Percentiles rank a stretch among this genome's conserved stretches.
Conservation (phyloP, 805 yeast genomes). For the Geotrichum ghanense region DNA sequence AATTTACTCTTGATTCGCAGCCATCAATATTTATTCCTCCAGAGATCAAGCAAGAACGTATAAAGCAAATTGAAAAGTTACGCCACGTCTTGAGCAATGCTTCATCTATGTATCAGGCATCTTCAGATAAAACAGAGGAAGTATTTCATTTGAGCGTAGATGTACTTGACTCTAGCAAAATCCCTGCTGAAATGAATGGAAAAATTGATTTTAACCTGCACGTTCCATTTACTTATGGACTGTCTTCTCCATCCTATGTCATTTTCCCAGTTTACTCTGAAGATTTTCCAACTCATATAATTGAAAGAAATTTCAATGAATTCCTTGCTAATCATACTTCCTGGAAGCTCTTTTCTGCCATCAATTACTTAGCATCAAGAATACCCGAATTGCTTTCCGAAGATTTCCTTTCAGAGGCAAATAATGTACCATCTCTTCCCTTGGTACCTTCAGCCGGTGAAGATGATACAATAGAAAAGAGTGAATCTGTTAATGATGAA, state of each 20-base stretch:
- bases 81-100: slow-evolving; percentile 9
- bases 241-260: slow-evolving; percentile 10
- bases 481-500: background rate
- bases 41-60: slow-evolving; percentile 10
- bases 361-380: background rate
- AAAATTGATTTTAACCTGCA: slow-evolving; percentile 9
- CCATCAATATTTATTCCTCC: slow-evolving; percentile 13
- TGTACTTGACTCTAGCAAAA: slow-evolving; percentile 10
- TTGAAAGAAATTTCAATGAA: slow-evolving; percentile 15
- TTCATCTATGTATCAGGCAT: background rate
- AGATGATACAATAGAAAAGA: background rate
- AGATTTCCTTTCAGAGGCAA: too few relatives aligned
- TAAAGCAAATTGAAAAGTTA: slow-evolving; percentile 12
- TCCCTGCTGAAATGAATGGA: slow-evolving; percentile 10
- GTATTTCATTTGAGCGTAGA: slow-evolving; percentile 7
- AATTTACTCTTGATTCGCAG: background rate
- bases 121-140: slow-evolving; percentile 3
- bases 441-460: slow-evolving; percentile 1
- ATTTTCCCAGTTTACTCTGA: slow-evolving; percentile 7
- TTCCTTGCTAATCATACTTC: background rate
- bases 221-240: slow-evolving; percentile 15
- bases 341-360: background rate
- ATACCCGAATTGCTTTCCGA: background rate
- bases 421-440: too few relatives aligned
- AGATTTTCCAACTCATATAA: slow-evolving; percentile 10